phyloP scores from a whole-genome alignment of 306 rosid species.

The Prosopis cineraria region DNA sequence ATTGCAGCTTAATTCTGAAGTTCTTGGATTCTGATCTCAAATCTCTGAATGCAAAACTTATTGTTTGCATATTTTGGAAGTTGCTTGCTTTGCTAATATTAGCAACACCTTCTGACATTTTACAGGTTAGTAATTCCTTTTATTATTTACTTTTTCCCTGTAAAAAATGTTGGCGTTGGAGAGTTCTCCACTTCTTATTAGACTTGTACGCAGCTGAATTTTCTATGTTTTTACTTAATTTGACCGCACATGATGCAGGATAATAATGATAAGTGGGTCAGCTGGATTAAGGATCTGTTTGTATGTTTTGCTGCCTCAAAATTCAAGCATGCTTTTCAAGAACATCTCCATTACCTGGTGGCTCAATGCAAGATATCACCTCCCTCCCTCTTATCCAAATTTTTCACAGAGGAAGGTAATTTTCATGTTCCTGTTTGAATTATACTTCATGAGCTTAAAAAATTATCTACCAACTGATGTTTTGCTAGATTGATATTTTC shows the following conservation, averaged over 20 bases:
- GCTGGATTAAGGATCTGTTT: conserved; percentile 65
- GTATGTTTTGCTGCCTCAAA: conserved; percentile 67
- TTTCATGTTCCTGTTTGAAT: conserved; percentile 27
- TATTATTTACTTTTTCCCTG: background rate
- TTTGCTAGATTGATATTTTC: background rate
- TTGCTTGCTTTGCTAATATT: conserved; percentile 51
- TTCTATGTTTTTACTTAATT: conserved; percentile 12
- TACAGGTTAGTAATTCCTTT: conserved; percentile 55
- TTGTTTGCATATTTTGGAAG: conserved; percentile 82
- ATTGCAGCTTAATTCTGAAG: conserved; percentile 56
- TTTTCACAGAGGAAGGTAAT: conserved; percentile 83
- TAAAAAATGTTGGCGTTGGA: conserved; percentile 13
- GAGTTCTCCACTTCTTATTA: conserved; percentile 14
- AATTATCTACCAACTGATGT: conserved; percentile 7
- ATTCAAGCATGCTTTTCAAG: conserved; percentile 60
- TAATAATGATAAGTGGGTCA: conserved; percentile 60
- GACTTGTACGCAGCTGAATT: conserved; percentile 3
- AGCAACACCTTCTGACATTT: conserved; percentile 49
- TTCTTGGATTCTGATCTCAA: conserved; percentile 47
- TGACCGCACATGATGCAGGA: conserved; percentile 56
- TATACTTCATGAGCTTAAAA: conserved; percentile 9
- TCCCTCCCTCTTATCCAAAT: conserved; percentile 57
- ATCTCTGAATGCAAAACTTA: conserved; percentile 53
- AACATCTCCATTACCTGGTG: conserved; percentile 70
- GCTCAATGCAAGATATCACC: conserved; percentile 65